Conservation (phyloP, 2,329 filamentous ascomycete species). For the Shiraia sp. region DNA sequence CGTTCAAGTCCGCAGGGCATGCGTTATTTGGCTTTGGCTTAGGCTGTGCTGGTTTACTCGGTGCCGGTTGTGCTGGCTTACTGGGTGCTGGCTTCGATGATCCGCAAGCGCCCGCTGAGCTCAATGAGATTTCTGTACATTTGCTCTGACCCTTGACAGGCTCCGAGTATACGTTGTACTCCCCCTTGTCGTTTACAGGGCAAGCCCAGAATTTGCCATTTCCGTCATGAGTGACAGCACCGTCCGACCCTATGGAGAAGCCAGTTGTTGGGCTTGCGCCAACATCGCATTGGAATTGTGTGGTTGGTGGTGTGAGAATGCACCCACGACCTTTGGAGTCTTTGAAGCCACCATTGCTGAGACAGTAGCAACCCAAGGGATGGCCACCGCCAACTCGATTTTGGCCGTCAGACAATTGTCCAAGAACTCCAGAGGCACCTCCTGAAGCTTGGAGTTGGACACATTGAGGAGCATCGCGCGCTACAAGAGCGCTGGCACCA, state of each 20-base stretch:
- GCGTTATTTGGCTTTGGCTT: neutral
- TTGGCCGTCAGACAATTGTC: constrained; percentile 64
- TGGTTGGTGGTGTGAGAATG: constrained; percentile 64
- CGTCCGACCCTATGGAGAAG: constrained; percentile 60
- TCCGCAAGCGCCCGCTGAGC: constrained; percentile 23
- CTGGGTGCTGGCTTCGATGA: neutral
- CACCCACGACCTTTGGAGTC: constrained; percentile 64
- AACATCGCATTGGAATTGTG: constrained; percentile 65
- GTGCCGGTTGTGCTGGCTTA: too few species aligned
- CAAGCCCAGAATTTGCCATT: constrained; percentile 63
- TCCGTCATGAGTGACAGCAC: constrained; percentile 57
- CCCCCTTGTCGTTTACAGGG: constrained; percentile 57
- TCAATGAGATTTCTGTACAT: constrained; percentile 56
- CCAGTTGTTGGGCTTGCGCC: constrained; percentile 54
- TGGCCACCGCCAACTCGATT: constrained; percentile 59
- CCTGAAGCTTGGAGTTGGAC: constrained; percentile 22
- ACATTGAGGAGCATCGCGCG: constrained; percentile 21
- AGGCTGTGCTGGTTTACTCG: neutral
- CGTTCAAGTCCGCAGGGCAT: constrained; percentile 31
- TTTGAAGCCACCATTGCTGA: constrained; percentile 55
- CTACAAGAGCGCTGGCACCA: constrained; percentile 27
- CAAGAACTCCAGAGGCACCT: constrained; percentile 55
- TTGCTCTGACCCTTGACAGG: constrained; percentile 49
- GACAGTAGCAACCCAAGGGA: constrained; percentile 56
- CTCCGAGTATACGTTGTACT: constrained; percentile 60